Conservation (phyloP, 176 grass and related monocot species). For the Canna indica region DNA sequence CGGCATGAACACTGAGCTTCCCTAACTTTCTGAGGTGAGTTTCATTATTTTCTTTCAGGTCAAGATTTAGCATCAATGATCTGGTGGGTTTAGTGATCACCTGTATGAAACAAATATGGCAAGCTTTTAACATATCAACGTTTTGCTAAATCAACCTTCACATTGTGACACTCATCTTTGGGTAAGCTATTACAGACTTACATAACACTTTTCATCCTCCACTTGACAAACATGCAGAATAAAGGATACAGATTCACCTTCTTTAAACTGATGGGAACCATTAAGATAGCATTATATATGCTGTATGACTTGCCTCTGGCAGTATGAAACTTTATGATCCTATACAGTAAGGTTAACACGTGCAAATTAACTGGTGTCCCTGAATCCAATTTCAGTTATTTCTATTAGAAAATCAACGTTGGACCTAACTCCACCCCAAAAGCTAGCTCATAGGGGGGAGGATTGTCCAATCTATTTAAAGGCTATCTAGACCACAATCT, state of each 20-base stretch:
- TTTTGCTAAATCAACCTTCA: no score
- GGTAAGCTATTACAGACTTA: not conserved
- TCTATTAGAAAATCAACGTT: no score
- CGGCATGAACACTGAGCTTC: constrained; percentile 58
- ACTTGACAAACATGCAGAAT: not conserved
- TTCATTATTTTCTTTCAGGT: constrained; percentile 37
- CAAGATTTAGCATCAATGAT: constrained; percentile 63
- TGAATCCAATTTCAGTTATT: no score
- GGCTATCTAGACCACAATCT: no score
- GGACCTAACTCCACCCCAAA: no score
- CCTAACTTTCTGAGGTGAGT: constrained; percentile 55
- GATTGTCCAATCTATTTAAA: no score
- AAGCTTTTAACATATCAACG: not conserved
- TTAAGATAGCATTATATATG: not conserved
- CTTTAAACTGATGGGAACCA: not conserved
- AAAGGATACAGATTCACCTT: not conserved
- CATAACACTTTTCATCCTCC: not conserved
- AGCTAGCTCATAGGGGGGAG: no score
- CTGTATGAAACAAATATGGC: constrained; percentile 32
- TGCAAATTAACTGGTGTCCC: no score
- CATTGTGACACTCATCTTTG: not conserved
- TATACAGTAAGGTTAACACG: not conserved
- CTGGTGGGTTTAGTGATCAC: constrained; percentile 57
- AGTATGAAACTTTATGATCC: not conserved
- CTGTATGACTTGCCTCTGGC: not conserved